These are phyloP conservation scores for Angomonas ambiguus DNA, from an alignment of 208 protist genomes.

Conservation along the genomic window DNA sequence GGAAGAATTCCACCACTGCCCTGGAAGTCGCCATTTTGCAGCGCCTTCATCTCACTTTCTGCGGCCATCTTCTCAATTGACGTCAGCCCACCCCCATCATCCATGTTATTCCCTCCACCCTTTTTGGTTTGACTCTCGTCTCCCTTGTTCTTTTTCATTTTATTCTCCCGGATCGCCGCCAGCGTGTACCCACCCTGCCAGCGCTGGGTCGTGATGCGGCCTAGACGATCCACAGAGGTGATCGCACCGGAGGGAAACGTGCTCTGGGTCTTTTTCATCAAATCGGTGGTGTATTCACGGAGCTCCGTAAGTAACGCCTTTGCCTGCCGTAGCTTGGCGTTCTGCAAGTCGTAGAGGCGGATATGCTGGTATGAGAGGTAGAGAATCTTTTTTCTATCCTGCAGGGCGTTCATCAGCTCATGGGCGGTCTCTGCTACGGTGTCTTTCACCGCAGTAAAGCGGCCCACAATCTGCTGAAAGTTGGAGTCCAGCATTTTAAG, in stretches of 20 bases:
- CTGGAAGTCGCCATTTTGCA: not conserved
- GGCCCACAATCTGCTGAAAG: constrained; percentile 82
- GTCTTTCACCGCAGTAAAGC: constrained; percentile 83
- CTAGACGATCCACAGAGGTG: constrained; percentile 82
- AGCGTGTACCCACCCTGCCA: constrained; percentile 85
- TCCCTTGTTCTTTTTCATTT: constrained; percentile 10
- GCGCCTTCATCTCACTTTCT: constrained; percentile 43
- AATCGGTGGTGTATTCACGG: constrained; percentile 46
- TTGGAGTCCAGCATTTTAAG: constrained; percentile 87
- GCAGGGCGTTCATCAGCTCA: constrained; percentile 82
- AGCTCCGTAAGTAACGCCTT: constrained; percentile 75
- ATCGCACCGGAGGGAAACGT: constrained; percentile 77
- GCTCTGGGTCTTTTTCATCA: constrained; percentile 55
- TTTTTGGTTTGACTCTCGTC: constrained; percentile 6
- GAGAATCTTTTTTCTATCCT: constrained; percentile 88
- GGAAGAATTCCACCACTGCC: not conserved
- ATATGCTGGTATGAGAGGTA: constrained; percentile 92
- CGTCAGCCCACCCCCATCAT: constrained; percentile 15
- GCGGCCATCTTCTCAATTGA: constrained; percentile 47
- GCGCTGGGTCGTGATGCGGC: constrained; percentile 76
- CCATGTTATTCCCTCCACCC: constrained; percentile 6
- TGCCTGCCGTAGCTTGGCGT: constrained; percentile 67
- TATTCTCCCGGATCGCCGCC: constrained; percentile 58
- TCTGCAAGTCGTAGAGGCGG: constrained; percentile 87
- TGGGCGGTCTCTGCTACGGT: constrained; percentile 79